phyloP scores from a whole-genome alignment of 331 rosid species.

The Quercus phellos region DNA sequence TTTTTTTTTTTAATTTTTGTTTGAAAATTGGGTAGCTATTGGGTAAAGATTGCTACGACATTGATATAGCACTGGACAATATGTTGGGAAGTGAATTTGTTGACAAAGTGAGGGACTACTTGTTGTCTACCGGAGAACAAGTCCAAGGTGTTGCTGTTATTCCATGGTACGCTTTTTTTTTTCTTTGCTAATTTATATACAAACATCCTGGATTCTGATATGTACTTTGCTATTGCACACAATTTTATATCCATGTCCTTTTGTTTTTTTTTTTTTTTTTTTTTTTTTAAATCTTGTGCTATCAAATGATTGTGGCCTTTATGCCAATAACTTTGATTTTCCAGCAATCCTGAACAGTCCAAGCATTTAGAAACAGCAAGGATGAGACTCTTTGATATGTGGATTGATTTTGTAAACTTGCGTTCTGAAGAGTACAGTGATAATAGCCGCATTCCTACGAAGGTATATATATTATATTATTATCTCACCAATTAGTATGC shows the following conservation, averaged over 20 bases:
- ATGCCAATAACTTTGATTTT: constrained; percentile 11
- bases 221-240: background rate
- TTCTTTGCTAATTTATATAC: background rate
- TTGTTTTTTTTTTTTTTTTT: background rate
- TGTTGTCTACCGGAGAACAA: constrained; percentile 70
- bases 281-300: background rate
- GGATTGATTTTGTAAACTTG: constrained; percentile 92
- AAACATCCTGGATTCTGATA: background rate
- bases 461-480: constrained; percentile 33
- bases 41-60: constrained; percentile 83
- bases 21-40: constrained; percentile 55
- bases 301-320: background rate
- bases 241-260: background rate
- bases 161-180: constrained; percentile 39
- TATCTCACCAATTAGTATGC: background rate
- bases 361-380: constrained; percentile 96
- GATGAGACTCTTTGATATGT: constrained; percentile 74
- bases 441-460: constrained; percentile 86
- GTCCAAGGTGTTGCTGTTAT: constrained; percentile 82
- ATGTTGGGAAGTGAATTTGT: constrained; percentile 87
- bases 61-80: constrained; percentile 77
- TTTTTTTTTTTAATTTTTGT: background rate
- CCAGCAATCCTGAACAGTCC: constrained; percentile 95
- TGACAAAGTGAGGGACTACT: constrained; percentile 66
- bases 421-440: constrained; percentile 83